phyloP scores from a whole-genome alignment of 2,329 filamentous ascomycete species.

The Fusarium subtropicale region DNA sequence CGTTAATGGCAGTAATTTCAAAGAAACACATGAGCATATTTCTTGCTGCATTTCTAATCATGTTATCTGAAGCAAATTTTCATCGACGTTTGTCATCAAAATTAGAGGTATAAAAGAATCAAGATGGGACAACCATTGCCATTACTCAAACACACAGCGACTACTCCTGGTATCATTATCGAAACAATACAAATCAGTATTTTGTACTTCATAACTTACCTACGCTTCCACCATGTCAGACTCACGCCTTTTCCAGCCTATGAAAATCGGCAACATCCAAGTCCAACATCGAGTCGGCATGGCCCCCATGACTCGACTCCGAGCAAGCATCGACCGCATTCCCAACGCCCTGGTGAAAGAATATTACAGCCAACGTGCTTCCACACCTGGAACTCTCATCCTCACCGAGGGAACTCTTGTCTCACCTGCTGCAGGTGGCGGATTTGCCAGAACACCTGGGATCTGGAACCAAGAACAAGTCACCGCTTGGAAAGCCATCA shows the following conservation, averaged over 20 bases:
- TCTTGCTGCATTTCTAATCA: fast-evolving
- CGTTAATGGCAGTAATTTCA: fast-evolving
- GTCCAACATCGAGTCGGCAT: constrained; percentile 63
- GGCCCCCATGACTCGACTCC: constrained; percentile 67
- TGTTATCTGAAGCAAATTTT: no score
- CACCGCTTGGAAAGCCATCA: constrained; percentile 69
- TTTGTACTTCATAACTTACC: fast-evolving
- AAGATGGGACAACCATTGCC: fast-evolving
- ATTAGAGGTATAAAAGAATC: background rate
- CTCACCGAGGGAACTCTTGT: constrained; percentile 60
- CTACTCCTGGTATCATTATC: fast-evolving
- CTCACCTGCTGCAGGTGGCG: constrained; percentile 50
- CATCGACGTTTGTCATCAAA: background rate
- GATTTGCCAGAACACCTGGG: constrained; percentile 62
- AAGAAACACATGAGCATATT: background rate
- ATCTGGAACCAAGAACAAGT: constrained; percentile 69
- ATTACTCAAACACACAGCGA: background rate
- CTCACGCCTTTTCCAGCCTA: constrained; percentile 56
- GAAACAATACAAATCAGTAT: background rate
- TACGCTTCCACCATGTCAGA: constrained; percentile 11
- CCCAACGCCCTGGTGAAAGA: constrained; percentile 54
- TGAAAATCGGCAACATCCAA: constrained; percentile 55
- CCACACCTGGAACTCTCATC: constrained; percentile 56
- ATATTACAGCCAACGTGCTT: constrained; percentile 60
- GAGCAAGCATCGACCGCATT: constrained; percentile 54